A percentile compares a stretch with the other conserved stretches of the same genome.
These are phyloP conservation scores for Pseudoscleropodium purum DNA, from an alignment of 225 moss, liverwort and hornwort species.

Conservation along the genomic window DNA sequence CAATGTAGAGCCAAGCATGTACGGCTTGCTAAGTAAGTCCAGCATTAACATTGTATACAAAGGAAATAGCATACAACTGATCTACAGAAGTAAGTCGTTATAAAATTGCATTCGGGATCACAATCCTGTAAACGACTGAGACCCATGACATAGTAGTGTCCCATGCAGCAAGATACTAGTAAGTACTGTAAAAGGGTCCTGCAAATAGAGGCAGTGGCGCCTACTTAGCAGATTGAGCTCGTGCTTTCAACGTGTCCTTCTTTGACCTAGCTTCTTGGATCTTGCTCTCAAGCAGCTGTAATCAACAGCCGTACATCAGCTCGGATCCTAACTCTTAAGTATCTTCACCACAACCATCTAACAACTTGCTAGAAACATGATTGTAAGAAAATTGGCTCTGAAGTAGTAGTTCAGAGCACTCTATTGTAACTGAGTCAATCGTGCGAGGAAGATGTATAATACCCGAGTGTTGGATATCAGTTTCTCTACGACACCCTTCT, in stretches of 20 bases:
- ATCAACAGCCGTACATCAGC: background rate
- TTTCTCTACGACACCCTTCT: conserved; percentile 89
- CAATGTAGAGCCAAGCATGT: background rate
- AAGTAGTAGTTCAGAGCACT: background rate
- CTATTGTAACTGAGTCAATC: background rate
- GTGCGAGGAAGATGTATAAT: background rate
- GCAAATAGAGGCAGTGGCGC: background rate
- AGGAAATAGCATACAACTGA: background rate
- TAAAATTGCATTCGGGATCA: background rate
- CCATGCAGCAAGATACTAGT: background rate
- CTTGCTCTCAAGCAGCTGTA: conserved; percentile 93
- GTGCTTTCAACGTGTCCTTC: conserved; percentile 97
- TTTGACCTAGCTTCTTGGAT: conserved; percentile 98
- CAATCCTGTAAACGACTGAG: background rate
- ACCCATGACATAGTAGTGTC: background rate
- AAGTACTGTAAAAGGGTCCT: background rate
- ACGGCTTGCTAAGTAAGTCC: background rate
- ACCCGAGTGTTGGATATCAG: conserved; percentile 94
- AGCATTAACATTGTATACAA: background rate
- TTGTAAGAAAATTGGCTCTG: background rate
- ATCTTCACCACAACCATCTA: background rate
- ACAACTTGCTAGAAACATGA: background rate
- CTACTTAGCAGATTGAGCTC: conserved; percentile 97
- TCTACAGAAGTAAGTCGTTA: background rate
- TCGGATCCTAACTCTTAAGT: background rate